Evolutionary conservation across 805 yeast genomes (phyloP).

Genomic region (Metschnikowia dekortorum): DNA sequence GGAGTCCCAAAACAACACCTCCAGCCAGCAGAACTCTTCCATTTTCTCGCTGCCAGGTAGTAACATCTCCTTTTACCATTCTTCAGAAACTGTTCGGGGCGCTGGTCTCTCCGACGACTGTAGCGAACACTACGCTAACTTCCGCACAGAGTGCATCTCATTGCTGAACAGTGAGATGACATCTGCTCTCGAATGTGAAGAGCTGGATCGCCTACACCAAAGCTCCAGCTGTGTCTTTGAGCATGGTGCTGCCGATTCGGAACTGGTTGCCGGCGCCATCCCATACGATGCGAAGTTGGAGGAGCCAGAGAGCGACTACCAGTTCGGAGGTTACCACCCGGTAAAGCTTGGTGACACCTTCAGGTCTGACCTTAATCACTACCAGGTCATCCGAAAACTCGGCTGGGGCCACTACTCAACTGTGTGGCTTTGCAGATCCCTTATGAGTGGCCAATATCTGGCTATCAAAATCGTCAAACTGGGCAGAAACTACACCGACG

Average conservation of each 20-base stretch:
- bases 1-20: not conserved
- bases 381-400: conserved; percentile 77
- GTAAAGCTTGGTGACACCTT: conserved; percentile 83
- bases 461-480: conserved; percentile 93
- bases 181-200: conserved; percentile 12
- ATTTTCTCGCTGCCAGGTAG: conserved; percentile 1
- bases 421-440: conserved; percentile 30
- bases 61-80: not conserved
- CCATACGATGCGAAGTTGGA: conserved; percentile 45
- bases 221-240: not conserved
- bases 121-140: conserved; percentile 21
- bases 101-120: not conserved
- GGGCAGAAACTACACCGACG: conserved; percentile 86
- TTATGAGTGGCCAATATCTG: conserved; percentile 89
- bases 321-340: conserved; percentile 94
- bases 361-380: conserved; percentile 56
- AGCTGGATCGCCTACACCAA: conserved; percentile 1
- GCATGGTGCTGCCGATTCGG: not conserved
- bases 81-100: not conserved
- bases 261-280: conserved; percentile 10
- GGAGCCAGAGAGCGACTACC: conserved; percentile 81
- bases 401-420: conserved; percentile 99
- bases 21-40: conserved; percentile 2
- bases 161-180: conserved; percentile 39
- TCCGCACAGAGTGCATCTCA: conserved; percentile 35